Evolutionary conservation across 441 rosid species (phyloP), one percentile per base, ranked within the genome.

Genomic region (Adansonia gregorii): DNA sequence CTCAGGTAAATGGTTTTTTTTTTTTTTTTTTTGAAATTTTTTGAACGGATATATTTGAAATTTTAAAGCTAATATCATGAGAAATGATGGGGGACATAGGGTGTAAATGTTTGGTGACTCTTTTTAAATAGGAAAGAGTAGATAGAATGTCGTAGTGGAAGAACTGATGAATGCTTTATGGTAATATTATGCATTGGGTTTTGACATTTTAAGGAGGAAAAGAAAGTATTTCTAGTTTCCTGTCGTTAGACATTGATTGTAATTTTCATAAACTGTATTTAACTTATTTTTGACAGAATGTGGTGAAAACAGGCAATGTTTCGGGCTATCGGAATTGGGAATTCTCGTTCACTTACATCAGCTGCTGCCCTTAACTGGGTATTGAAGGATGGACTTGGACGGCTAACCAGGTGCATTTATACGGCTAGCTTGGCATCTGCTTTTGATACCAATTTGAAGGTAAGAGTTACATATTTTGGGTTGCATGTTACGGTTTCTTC

Each of bases 361-460:
- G 94, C 98, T 65, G 98, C 98, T 77, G 98, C 98, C 14, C 85
- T 93, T 75, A 95, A 94, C 71, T 94, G 98, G 98, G 92, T 93
- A 70, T 83, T 94, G 76, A 94, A 94, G 85, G 97, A 94, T 76
- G 98, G 98, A 31, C 95, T 94, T 72, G 98, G 98, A 79, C 78
- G 98, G 78, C 80, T 95, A 55, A 85, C 94, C 78, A 89, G 98
- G 87, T 93, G 98, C 85, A 88, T 95, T 76, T 95, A 95, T 78
- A 95, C 98, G 49, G 98, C 98, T 66, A 93, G 89, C 82, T 84
- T 92, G 61, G 93, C 98, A 31, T 91, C 97, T 67, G 93, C 98
- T 48, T 95, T 95, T 78, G 98, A 93, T 77, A 92, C 98, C 60
- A 95, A 95, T 85, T 87, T 95, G 81, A 95, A 95, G 98, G 98